Percentiles rank a stretch among this genome's conserved stretches.
phyloP scores from a whole-genome alignment of 73 alveolate species.

The Paramecium pentaurelia region DNA sequence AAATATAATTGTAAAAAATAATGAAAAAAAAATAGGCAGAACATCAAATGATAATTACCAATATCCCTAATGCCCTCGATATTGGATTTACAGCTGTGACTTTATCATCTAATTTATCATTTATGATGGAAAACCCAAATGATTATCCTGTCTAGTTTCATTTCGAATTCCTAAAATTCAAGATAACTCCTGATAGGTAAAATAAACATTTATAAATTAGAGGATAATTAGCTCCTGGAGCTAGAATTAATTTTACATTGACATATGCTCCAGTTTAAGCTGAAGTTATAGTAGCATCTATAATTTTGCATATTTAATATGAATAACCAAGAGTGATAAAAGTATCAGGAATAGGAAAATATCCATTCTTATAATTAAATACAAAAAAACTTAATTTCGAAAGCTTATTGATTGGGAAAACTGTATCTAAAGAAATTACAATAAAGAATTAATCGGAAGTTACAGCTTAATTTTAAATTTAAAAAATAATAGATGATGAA shows the following conservation, averaged over 20 bases:
- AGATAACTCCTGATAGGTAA: constrained; percentile 71
- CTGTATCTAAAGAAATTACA: constrained; percentile 80
- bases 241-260: constrained; percentile 74
- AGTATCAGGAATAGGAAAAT: constrained; percentile 93
- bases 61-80: constrained; percentile 16
- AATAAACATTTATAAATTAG: neutral
- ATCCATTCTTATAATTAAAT: constrained; percentile 92
- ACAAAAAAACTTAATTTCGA: constrained; percentile 87
- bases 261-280: constrained; percentile 88
- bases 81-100: constrained; percentile 48
- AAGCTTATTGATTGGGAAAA: constrained; percentile 79
- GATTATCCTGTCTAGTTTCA: constrained; percentile 16
- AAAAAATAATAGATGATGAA: constrained; percentile 88
- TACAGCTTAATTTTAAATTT: constrained; percentile 82
- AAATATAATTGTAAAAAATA: neutral
- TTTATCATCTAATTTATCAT: neutral
- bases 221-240: constrained; percentile 67
- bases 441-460: constrained; percentile 88
- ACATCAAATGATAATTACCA: neutral
- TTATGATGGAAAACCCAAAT: constrained; percentile 25
- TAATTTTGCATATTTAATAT: constrained; percentile 81
- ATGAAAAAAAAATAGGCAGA: neutral
- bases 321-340: constrained; percentile 89
- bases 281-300: constrained; percentile 89
- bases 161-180: constrained; percentile 6